Evolutionary conservation across 2,329 filamentous ascomycete species (phyloP).

Genomic region (Akanthomyces muscarius): DNA sequence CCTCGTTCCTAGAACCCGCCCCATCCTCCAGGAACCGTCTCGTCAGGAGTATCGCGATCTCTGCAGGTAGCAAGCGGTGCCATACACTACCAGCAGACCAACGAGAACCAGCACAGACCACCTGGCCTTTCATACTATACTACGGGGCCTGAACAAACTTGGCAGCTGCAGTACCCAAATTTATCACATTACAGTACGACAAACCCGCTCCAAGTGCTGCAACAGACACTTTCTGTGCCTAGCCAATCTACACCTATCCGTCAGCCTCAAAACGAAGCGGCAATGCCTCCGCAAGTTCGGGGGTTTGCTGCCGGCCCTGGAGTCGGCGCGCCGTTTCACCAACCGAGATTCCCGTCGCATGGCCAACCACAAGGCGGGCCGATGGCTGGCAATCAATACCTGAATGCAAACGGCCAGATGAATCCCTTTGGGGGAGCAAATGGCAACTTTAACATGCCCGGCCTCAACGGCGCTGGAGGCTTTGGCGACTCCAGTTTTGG

Average conservation of each 20-base stretch:
- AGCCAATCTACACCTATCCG: no score
- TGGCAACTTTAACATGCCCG: conserved; percentile 54
- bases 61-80: no score
- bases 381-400: conserved; percentile 67
- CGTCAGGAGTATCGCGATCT: background rate
- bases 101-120: background rate
- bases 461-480: conserved; percentile 53
- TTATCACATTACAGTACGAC: background rate
- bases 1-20: conserved; percentile 7
- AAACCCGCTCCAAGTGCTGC: background rate
- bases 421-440: conserved; percentile 61
- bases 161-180: background rate
- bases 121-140: background rate
- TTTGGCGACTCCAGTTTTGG: conserved; percentile 70
- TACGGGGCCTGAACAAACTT: background rate
- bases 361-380: conserved; percentile 47
- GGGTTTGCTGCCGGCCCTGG: conserved; percentile 36
- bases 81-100: background rate
- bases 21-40: background rate
- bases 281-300: conserved; percentile 38
- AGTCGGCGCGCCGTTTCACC: conserved; percentile 39
- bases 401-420: conserved; percentile 62
- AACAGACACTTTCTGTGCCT: background rate
- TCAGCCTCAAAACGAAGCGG: background rate
- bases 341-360: conserved; percentile 50